Evolutionary conservation across 129 eudicot genomes (phyloP).

Genomic region (Heracleum sosnowskyi): DNA sequence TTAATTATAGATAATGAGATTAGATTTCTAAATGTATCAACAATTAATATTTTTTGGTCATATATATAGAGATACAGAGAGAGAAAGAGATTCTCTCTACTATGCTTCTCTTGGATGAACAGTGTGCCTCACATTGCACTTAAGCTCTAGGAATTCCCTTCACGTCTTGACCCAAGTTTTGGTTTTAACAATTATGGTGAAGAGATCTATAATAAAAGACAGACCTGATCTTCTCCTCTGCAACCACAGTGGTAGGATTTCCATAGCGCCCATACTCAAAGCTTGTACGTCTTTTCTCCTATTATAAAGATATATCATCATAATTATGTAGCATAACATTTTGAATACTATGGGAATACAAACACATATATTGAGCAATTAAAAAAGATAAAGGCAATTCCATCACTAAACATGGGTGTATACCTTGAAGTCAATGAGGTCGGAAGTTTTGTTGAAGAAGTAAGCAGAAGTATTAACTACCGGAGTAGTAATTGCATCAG

Average conservation of each 20-base stretch:
- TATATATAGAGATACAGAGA: too few relatives aligned
- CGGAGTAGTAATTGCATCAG: conserved; percentile 93
- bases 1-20: too few relatives aligned
- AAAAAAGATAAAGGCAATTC: background rate
- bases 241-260: conserved; percentile 65
- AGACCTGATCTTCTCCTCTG: conserved; percentile 82
- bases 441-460: conserved; percentile 75
- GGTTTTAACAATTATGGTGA: background rate
- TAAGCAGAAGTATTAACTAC: conserved; percentile 86
- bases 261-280: conserved; percentile 96
- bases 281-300: conserved; percentile 69
- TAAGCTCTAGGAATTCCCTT: too few relatives aligned
- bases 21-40: too few relatives aligned
- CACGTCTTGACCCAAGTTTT: background rate
- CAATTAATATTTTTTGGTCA: too few relatives aligned
- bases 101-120: too few relatives aligned
- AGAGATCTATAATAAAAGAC: background rate
- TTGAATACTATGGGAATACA: background rate
- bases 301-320: background rate
- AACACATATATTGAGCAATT: too few relatives aligned
- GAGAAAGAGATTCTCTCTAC: too few relatives aligned
- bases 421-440: conserved; percentile 91
- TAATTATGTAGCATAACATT: background rate
- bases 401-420: background rate
- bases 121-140: too few relatives aligned